Conservation (phyloP, 2,329 filamentous ascomycete species). For the Plectosphaerella plurivora region DNA sequence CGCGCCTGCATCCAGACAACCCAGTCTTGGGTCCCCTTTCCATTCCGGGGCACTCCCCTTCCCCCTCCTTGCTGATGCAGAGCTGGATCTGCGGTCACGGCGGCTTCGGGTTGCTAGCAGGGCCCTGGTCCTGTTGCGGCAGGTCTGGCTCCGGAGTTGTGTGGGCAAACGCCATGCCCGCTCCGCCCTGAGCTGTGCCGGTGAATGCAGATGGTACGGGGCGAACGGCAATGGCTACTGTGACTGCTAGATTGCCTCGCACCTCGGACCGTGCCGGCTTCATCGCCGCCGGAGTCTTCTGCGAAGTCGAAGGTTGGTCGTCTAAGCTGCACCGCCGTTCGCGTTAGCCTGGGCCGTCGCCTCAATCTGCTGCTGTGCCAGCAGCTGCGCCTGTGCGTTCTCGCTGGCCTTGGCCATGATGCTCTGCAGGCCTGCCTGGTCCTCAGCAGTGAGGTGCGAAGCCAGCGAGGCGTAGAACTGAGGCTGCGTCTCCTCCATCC, state of each 20-base stretch:
- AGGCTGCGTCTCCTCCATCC: constrained; percentile 84
- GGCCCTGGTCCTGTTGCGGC: too few relatives aligned
- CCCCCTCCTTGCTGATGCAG: too few relatives aligned
- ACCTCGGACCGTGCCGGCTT: background rate
- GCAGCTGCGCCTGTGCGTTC: constrained; percentile 29
- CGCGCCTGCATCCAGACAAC: too few relatives aligned
- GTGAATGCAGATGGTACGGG: too few relatives aligned
- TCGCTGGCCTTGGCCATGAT: constrained; percentile 63
- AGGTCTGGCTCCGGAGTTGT: too few relatives aligned
- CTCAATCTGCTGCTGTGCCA: constrained; percentile 15
- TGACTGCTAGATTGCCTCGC: background rate
- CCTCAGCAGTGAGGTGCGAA: constrained; percentile 71
- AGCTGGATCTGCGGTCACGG: too few relatives aligned
- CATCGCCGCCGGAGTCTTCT: background rate
- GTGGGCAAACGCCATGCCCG: too few relatives aligned
- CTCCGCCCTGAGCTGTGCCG: too few relatives aligned
- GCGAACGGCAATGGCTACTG: background rate
- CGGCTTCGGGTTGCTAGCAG: too few relatives aligned
- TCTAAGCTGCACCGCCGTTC: constrained; percentile 14
- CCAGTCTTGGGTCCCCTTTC: too few relatives aligned
- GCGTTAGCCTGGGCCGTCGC: constrained; percentile 12
- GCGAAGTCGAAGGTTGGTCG: background rate
- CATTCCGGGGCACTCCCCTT: too few relatives aligned
- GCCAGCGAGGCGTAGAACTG: constrained; percentile 81
- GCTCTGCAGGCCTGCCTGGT: constrained; percentile 74